phyloP scores from a whole-genome alignment of 1,284 basidiomycete species.

The Ustilago bromivora region DNA sequence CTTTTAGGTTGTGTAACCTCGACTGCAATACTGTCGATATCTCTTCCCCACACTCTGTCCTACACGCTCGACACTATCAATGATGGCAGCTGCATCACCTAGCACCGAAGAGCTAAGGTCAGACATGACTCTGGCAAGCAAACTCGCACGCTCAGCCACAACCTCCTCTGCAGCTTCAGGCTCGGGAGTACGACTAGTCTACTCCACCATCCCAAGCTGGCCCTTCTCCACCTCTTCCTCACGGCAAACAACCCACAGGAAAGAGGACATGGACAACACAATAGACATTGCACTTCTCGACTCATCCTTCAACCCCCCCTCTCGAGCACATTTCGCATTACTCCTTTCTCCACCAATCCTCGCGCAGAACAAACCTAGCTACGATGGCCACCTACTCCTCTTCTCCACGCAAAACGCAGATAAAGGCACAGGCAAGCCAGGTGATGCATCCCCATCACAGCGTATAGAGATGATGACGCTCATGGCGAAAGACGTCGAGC shows the following conservation, averaged over 20 bases:
- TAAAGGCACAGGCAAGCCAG: conserved; percentile 77
- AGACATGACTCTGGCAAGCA: conserved; percentile 25
- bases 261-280: not conserved
- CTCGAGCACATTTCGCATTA: conserved; percentile 84
- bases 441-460: conserved; percentile 73
- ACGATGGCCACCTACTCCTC: conserved; percentile 83
- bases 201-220: conserved; percentile 41
- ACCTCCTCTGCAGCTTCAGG: conserved; percentile 10
- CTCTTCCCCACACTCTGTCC: not conserved
- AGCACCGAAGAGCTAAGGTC: conserved; percentile 9
- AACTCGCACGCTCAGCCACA: conserved; percentile 22
- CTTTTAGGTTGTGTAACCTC: conserved; percentile 9
- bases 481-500: conserved; percentile 61
- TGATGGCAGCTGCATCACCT: conserved; percentile 8
- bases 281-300: conserved; percentile 77
- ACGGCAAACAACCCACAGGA: not conserved
- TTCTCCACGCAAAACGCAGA: conserved; percentile 90
- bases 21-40: not conserved
- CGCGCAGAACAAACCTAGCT: conserved; percentile 64
- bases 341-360: conserved; percentile 73
- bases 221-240: conserved; percentile 20
- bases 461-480: conserved; percentile 69
- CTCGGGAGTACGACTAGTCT: conserved; percentile 44
- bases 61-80: not conserved
- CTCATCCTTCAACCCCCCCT: conserved; percentile 94